Conservation (phyloP, 805 yeast species). For the Candida piceae region DNA sequence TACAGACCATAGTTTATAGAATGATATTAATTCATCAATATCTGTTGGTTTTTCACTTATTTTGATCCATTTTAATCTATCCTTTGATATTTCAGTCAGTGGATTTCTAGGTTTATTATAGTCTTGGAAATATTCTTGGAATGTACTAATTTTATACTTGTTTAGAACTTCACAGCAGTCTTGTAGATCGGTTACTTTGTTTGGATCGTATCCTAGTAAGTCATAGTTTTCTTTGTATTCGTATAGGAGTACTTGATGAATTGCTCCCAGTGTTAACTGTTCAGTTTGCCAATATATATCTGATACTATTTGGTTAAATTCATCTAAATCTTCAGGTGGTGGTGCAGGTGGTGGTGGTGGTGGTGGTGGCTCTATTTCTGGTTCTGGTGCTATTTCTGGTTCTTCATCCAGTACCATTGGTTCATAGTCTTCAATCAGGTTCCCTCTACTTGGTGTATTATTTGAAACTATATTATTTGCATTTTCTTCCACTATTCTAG, state of each 20-base stretch:
- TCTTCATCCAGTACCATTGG: neutral
- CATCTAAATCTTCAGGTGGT: slow-evolving; percentile 4
- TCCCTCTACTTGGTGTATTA: slow-evolving; percentile 1
- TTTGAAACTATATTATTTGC: neutral
- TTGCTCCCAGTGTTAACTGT: slow-evolving; percentile 37
- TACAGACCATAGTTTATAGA: slow-evolving; percentile 49
- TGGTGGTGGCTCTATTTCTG: too few relatives aligned
- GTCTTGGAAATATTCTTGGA: slow-evolving; percentile 41
- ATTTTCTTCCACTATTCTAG: slow-evolving; percentile 34
- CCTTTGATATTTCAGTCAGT: too few relatives aligned
- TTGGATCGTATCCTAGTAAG: slow-evolving; percentile 43
- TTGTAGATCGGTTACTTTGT: slow-evolving; percentile 29
- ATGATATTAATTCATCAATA: slow-evolving; percentile 29
- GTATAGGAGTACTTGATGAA: slow-evolving; percentile 45
- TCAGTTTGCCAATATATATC: slow-evolving; percentile 39
- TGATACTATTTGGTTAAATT: slow-evolving; percentile 13
- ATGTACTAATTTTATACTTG: slow-evolving; percentile 53
- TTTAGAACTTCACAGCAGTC: slow-evolving; percentile 40
- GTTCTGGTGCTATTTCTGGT: neutral
- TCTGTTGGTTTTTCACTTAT: slow-evolving; percentile 33
- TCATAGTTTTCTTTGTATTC: slow-evolving; percentile 56
- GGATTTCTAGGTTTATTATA: too few relatives aligned
- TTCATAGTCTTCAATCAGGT: slow-evolving; percentile 7
- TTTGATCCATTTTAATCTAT: too few relatives aligned
- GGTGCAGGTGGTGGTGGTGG: too few relatives aligned